Evolutionary conservation across 768 basidiomycete genomes (phyloP).

Genomic region (Daedaleopsis sinensis): DNA sequence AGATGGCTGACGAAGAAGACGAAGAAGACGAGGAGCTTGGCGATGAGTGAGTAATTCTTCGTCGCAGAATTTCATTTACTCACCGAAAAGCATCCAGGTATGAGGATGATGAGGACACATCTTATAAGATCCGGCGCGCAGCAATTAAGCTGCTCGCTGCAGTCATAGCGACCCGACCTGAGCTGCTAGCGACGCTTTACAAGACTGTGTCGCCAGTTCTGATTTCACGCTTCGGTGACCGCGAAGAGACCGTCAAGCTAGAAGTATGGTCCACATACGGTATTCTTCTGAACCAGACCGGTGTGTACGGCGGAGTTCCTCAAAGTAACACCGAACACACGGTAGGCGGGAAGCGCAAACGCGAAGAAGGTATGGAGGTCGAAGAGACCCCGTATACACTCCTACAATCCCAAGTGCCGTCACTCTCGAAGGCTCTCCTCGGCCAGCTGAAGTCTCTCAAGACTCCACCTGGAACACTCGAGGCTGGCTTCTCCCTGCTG

Average conservation of each 20-base stretch:
- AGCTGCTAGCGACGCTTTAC: conserved; percentile 78
- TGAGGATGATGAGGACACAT: conserved; percentile 97
- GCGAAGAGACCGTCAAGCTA: conserved; percentile 91
- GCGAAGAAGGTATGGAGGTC: conserved; percentile 75
- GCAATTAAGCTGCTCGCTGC: conserved; percentile 89
- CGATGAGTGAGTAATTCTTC: conserved; percentile 56
- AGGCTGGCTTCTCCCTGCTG: conserved; percentile 84
- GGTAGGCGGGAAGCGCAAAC: conserved; percentile 71
- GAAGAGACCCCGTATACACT: conserved; percentile 74
- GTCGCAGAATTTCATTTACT: conserved; percentile 8
- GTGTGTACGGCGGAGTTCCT: conserved; percentile 70
- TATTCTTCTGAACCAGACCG: conserved; percentile 81
- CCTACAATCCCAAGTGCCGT: conserved; percentile 74
- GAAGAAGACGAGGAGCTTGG: conserved; percentile 73
- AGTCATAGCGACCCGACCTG: conserved; percentile 88
- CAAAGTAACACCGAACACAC: conserved; percentile 51
- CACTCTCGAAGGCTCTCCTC: conserved; percentile 78
- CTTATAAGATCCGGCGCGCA: conserved; percentile 95
- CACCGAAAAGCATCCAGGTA: conserved; percentile 55
- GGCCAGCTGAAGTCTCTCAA: conserved; percentile 85
- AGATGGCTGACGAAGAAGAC: conserved; percentile 66
- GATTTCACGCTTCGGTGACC: conserved; percentile 90
- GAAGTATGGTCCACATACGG: conserved; percentile 92
- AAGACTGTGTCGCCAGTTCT: conserved; percentile 85
- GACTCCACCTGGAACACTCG: conserved; percentile 74